These are phyloP conservation scores for Kazachstania kunashirensis DNA, from an alignment of 805 yeast species.

Conservation along the genomic window DNA sequence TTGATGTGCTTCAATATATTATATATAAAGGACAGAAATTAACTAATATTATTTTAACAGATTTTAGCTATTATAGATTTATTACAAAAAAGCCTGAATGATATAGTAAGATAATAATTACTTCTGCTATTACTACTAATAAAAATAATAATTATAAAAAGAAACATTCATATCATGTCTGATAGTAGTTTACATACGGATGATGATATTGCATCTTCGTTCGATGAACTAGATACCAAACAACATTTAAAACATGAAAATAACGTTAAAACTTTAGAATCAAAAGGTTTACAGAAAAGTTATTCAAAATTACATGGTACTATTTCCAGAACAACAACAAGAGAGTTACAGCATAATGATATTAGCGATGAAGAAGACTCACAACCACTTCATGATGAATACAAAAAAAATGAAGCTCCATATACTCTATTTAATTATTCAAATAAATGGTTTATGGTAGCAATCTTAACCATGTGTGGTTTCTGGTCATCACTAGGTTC, in stretches of 20 bases:
- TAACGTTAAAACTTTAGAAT: background rate
- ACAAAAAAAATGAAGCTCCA: conserved; percentile 8
- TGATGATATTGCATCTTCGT: conserved; percentile 1
- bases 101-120: too few species aligned
- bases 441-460: conserved; percentile 28
- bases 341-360: conserved; percentile 11
- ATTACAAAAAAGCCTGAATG: too few species aligned
- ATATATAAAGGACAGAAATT: too few species aligned
- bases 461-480: conserved; percentile 30
- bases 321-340: conserved; percentile 15
- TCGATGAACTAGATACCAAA: background rate
- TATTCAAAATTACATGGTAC: conserved; percentile 8
- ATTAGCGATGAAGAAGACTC: conserved; percentile 5
- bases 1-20: too few species aligned
- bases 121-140: too few species aligned
- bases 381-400: background rate
- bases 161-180: conserved; percentile 3
- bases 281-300: background rate
- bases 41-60: too few species aligned
- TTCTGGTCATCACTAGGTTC: conserved; percentile 65
- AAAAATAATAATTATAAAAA: background rate
- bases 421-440: conserved; percentile 18
- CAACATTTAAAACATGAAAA: conserved; percentile 1
- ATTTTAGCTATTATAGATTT: too few species aligned
- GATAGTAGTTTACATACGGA: conserved; percentile 7